Base-by-base conservation (phyloP, 148 eudicot genomes). In the Nepenthes mirabilis region DNA sequence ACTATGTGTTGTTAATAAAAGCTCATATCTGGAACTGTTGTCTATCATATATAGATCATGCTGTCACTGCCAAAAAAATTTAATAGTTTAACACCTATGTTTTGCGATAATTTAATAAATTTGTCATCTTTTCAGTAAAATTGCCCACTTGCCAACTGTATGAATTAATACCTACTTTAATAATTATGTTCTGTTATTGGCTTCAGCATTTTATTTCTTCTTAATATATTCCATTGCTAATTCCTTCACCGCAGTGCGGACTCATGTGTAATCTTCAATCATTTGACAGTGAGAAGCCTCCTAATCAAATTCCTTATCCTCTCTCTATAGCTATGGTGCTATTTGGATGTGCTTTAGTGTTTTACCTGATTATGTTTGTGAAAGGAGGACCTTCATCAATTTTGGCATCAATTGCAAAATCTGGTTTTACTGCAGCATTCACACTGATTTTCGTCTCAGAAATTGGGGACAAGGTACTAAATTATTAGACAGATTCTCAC, bases 351-450 rank as follows among this genome's bases (percentile, higher is more conserved):
- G 75, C 89, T 40, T 36, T 77, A 64, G 77, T 72, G 55, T 86
- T 73, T 74, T 79, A 75, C 64, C 51, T 83, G 49, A 72, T 83
- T 57, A 72, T 76, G 68, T 83, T 79, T 60, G 64, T 60, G 60
- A 86, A 83, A 69, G 82, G 84, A 65, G 70, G 69, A 33, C 82
- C 90, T 57, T 71, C 90, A 59, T 67, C 83, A 55, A 37, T 87
- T 10, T 74, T 82, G 64, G 80, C 73, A 60, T 83, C 96, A 68
- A 73, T 89, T 68, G 80, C 99, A 9, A 93, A 93, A 72, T 86
- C 99, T 36, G 96, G 99, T 51, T 86, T 93, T 66, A 82, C 99
- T 67, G 99, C 96, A 65, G 95, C 96, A 43, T 93, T 93, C 76
- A 68, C 83, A 6, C 74, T 89, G 61, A 93, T 93, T 61, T 82